Evolutionary conservation across 1,284 basidiomycete species (phyloP), one percentile per base, ranked within the genome.

Genomic region (Sporisorium scitamineum): DNA sequence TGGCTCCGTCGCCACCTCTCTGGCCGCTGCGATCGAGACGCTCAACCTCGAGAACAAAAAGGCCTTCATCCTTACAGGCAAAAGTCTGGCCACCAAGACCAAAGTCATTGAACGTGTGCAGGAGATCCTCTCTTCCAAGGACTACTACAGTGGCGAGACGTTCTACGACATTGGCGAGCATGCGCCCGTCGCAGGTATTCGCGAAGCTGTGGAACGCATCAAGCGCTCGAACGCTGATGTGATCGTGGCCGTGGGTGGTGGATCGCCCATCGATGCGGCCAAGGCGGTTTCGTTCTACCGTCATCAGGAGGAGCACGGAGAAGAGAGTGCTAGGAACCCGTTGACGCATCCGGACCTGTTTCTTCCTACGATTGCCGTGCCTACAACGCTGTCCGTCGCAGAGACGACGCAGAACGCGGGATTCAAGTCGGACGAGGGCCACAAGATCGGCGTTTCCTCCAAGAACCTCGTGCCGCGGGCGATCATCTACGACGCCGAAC

Each of bases 311-410:
- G 26, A 68, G 26, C 39, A 70, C n/a, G 68, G 64, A 1, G 62
- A 68, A 18, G 44, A 63, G 45, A 68, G 68, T 27, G 68, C 68
- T 5, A 37, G 54, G n/a, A 56, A 62, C 13, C 37, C 59, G 14
- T 16, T 48, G 16, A 74, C 62, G 2, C 44, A 62, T 32, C 44
- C 61, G 1, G 44, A 51, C 20, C 41, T 61, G 24, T 85, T 85
- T 57, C 90, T 86, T 2, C 84, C 85, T 0, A 83, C 82, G 45
- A 81, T 94, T 62, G 91, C 92, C 5, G 90, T 94, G 56, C 93
- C 93, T 0, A 94, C 93, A 2, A 93, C 93, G 7, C 86, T 94
- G 32, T 92, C 91, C 71, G 92, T 92, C 1, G 93, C 93, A 0
- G 92, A 94, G 80, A 67, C 72, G 48, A 80, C 67, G 88, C 86